Conservation (phyloP, 2,329 filamentous ascomycete genomes). For the Diaporthe sp. region DNA sequence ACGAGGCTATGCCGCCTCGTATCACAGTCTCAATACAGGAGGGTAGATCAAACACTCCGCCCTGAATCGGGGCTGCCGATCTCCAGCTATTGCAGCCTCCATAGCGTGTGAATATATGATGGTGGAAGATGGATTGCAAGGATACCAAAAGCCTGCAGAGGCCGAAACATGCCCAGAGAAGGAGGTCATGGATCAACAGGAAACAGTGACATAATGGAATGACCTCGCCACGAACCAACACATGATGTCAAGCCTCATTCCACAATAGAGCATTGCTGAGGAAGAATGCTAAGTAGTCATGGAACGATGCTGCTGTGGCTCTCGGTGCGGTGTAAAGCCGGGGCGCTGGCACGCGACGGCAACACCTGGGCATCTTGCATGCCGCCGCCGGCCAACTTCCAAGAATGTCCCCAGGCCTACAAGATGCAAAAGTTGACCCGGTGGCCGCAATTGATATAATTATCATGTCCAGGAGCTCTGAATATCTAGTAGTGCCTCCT, state of each 20-base stretch:
- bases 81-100: neutral
- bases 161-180: slow-evolving; percentile 22
- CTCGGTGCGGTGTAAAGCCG: slow-evolving; percentile 3
- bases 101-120: neutral
- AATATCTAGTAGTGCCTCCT: neutral
- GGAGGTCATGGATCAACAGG: neutral
- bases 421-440: neutral
- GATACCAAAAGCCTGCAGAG: neutral
- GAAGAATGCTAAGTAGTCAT: neutral
- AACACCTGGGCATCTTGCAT: neutral
- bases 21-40: neutral
- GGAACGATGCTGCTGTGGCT: neutral
- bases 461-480: neutral
- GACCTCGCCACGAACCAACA: neutral
- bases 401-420: neutral
- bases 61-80: slow-evolving; percentile 11
- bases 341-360: neutral
- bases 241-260: neutral
- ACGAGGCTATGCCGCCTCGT: neutral
- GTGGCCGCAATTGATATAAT: neutral
- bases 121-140: neutral
- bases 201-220: slow-evolving; percentile 12
- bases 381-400: neutral
- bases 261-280: neutral
- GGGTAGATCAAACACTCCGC: slow-evolving; percentile 9